Conservation (phyloP, 2,329 filamentous ascomycete species). For the Ophidiomyces ophidiicola region DNA sequence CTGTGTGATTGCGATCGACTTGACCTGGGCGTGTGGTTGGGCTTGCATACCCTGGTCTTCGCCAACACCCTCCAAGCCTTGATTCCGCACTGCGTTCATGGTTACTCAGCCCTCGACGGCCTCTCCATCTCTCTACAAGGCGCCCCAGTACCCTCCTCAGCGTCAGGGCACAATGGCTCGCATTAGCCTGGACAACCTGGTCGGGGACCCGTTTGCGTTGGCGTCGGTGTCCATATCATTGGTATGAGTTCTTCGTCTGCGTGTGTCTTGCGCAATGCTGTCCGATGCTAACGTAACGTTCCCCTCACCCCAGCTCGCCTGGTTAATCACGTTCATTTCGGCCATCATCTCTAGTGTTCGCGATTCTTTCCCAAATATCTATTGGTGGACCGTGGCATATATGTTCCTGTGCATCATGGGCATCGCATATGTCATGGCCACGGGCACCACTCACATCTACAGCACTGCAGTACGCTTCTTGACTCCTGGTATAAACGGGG, state of each 20-base stretch:
- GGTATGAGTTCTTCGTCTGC: slow-evolving; percentile 46
- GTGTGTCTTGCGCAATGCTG: slow-evolving; percentile 64
- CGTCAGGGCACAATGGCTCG: slow-evolving; percentile 40
- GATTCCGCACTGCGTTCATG: slow-evolving; percentile 17
- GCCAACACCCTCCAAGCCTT: no score
- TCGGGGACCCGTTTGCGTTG: slow-evolving; percentile 91
- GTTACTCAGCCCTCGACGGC: slow-evolving; percentile 17
- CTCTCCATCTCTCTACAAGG: slow-evolving; percentile 18
- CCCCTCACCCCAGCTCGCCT: slow-evolving; percentile 60
- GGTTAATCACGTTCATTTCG: slow-evolving; percentile 82
- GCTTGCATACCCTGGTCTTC: no score
- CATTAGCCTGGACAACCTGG: slow-evolving; percentile 74
- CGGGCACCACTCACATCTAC: slow-evolving; percentile 74
- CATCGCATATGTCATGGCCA: slow-evolving; percentile 69
- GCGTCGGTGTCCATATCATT: slow-evolving; percentile 84
- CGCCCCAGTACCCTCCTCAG: slow-evolving; percentile 21
- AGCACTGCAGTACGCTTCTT: slow-evolving; percentile 59
- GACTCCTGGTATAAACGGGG: neutral
- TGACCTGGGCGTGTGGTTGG: no score
- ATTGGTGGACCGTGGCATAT: slow-evolving; percentile 85
- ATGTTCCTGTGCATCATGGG: slow-evolving; percentile 72
- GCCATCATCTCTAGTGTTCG: slow-evolving; percentile 60
- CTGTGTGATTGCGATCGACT: no score
- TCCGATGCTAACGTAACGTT: slow-evolving; percentile 13
- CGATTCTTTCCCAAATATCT: slow-evolving; percentile 62